Conservation (phyloP, 2,329 filamentous ascomycete genomes). For the Aspergillus novofumigatus region DNA sequence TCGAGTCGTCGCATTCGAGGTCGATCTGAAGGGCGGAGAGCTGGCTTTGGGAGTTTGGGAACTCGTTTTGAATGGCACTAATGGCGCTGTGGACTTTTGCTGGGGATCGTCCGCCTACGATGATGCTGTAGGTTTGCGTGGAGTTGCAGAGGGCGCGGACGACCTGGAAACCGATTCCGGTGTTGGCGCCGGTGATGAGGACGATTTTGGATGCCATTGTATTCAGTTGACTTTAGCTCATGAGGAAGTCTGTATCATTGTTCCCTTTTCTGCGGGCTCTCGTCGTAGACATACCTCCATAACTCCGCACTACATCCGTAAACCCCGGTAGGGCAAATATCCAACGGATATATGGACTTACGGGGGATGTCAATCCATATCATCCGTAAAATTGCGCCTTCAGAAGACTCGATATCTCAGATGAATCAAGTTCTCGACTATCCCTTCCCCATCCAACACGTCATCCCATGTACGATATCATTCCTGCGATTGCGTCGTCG, state of each 20-base stretch:
- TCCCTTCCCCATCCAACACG: too few relatives aligned
- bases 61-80: slow-evolving; percentile 37
- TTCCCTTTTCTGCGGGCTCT: too few relatives aligned
- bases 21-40: slow-evolving; percentile 51
- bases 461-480: background rate
- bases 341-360: background rate
- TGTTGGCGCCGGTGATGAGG: slow-evolving; percentile 61
- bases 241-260: background rate
- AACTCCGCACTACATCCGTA: background rate
- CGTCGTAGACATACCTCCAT: background rate
- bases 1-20: slow-evolving; percentile 50
- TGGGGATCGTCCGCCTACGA: slow-evolving; percentile 52
- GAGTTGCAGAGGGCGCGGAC: slow-evolving; percentile 53
- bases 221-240: background rate
- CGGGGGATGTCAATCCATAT: too few relatives aligned
- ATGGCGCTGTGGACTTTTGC: slow-evolving; percentile 51
- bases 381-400: fast-evolving
- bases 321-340: background rate
- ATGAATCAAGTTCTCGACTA: too few relatives aligned
- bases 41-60: slow-evolving; percentile 38
- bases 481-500: background rate
- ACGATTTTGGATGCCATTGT: slow-evolving; percentile 32
- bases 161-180: slow-evolving; percentile 56
- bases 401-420: too few relatives aligned
- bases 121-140: slow-evolving; percentile 48